These are phyloP conservation scores for Eucalyptus sp. DNA, from an alignment of 345 rosid genomes.

Conservation along the genomic window DNA sequence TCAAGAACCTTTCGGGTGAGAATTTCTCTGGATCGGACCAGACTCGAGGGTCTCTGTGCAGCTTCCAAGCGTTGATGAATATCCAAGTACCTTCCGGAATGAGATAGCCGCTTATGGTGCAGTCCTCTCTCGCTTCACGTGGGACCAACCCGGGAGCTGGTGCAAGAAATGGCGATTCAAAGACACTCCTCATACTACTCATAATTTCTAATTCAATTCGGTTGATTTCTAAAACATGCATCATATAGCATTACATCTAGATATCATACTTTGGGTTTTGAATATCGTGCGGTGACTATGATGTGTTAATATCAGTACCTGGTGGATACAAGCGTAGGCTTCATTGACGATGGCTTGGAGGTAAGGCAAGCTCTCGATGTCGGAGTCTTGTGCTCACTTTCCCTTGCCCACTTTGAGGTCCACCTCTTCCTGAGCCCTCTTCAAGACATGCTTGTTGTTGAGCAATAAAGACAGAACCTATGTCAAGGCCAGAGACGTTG, in stretches of 20 bases:
- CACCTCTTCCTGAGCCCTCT: conserved; percentile 40
- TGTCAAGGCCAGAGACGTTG: background rate
- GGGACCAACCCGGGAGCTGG: conserved; percentile 13
- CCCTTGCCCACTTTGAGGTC: conserved; percentile 3
- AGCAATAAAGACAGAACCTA: background rate
- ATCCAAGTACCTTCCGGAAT: conserved; percentile 11
- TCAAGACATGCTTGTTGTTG: background rate
- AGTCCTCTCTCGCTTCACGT: conserved; percentile 24
- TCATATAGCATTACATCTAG: background rate
- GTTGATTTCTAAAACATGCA: background rate
- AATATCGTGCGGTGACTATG: background rate
- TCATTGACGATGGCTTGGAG: conserved; percentile 54
- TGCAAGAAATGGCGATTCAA: background rate
- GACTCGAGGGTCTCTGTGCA: conserved; percentile 22
- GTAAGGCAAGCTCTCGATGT: conserved; percentile 27
- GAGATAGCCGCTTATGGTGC: conserved; percentile 1
- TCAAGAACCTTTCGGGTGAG: conserved; percentile 12
- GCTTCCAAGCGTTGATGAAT: conserved; percentile 15
- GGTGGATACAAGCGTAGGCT: conserved; percentile 37
- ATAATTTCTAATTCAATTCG: background rate
- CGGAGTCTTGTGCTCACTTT: conserved; percentile 36
- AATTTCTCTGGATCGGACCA: conserved; percentile 17
- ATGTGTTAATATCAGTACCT: background rate
- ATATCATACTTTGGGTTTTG: background rate
- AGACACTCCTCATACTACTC: background rate